Percentiles rank a stretch among this genome's conserved stretches.
Evolutionary conservation across 2,329 filamentous ascomycete species (phyloP).

Genomic region (Akanthomyces lecanii): DNA sequence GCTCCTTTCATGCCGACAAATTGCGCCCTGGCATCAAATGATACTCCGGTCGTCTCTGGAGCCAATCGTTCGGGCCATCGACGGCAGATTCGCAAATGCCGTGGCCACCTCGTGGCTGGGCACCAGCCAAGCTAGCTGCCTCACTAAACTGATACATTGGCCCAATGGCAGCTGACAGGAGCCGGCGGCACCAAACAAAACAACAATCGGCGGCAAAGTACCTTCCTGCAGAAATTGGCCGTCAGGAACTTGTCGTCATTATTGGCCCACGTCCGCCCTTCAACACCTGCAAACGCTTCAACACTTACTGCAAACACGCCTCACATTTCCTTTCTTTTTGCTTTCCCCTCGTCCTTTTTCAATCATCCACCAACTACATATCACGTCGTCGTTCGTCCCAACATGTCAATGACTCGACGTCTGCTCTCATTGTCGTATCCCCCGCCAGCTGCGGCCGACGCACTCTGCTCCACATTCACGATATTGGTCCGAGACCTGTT

Average conservation of each 20-base stretch:
- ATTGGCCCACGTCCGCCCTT: background rate
- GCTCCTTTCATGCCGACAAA: no score
- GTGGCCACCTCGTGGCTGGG: no score
- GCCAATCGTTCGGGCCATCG: no score
- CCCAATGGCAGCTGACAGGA: background rate
- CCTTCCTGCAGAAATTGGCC: background rate
- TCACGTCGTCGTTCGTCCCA: background rate
- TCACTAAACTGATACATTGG: no score
- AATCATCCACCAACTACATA: background rate
- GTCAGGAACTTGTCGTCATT: background rate
- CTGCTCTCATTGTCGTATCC: background rate
- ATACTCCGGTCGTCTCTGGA: no score
- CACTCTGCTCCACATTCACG: background rate
- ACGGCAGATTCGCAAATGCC: no score
- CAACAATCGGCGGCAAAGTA: background rate
- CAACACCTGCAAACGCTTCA: background rate
- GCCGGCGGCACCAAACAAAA: background rate
- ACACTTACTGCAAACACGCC: background rate
- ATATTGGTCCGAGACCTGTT: background rate
- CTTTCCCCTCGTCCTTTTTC: background rate
- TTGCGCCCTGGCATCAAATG: no score
- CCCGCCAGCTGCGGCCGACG: background rate
- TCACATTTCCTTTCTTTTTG: background rate
- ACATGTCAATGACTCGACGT: background rate
- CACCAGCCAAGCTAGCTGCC: no score